Base-by-base conservation (phyloP, 2,329 filamentous ascomycete species). In the Blastomyces silverae region DNA sequence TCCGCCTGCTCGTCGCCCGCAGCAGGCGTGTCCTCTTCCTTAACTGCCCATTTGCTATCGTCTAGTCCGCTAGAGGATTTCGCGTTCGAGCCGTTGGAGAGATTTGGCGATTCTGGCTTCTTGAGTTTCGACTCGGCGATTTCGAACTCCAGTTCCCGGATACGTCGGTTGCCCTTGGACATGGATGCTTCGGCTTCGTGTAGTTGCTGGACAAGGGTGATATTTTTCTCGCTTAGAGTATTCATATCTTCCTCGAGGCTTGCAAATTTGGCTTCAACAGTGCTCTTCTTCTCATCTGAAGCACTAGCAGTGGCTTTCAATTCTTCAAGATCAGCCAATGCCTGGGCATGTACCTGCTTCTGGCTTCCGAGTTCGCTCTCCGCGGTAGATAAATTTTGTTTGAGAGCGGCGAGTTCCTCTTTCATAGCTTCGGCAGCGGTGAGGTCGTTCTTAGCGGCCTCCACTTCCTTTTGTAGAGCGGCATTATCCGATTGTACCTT, bases 21-120 rank as follows among this genome's bases (percentile, higher is more conserved):
- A 25, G 50, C 25, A 13, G 71, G 71, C 15, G 42, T 17, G 8
- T 64, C 65, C 39, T 64, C 66, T 8, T 67, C 66, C 39, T 65
- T 67, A 46, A 70, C 70, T 31, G 79, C 78, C 79, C 78, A 80
- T 66, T 75, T 75, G 71, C 79, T 80, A 39, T 74, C 73, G 28
- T 74, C 72, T 52, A 80, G 67, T 3, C 75, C 75, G 17, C 70
- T 69, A 13, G 69, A 66, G 15, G 68, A 63, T 52, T 70, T 65
- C 17, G 64, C 64, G 39, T 68, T 67, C 28, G 68, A 63, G 48
- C 67, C 67, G 53, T 69, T 66, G 53, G 70, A 67, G 60, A 68
- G 44, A 37, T 61, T 25, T 5, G 65, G 15, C 20, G 58, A 20
- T 17, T 65, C 28, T 13, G 67, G 58, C 20, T 64, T 46, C 59